phyloP scores from a whole-genome alignment of 2,329 filamentous ascomycete genomes.

The Aspergillus sp. region DNA sequence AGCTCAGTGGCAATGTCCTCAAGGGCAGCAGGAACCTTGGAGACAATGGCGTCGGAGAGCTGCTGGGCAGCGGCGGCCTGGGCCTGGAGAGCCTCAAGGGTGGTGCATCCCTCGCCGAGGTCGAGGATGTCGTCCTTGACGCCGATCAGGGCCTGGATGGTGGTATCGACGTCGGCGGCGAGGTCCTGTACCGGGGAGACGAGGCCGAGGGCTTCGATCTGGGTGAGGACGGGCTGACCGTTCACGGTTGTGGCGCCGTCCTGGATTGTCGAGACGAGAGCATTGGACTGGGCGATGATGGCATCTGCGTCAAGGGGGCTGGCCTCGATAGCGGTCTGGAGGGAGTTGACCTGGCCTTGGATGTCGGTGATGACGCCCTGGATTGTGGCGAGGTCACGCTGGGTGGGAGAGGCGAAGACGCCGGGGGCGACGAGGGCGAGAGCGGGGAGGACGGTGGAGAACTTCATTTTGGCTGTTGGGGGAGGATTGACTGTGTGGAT shows the following conservation, averaged over 20 bases:
- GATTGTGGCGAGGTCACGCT: conserved; percentile 20
- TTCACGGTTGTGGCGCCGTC: conserved; percentile 18
- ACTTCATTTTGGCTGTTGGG: conserved; percentile 14
- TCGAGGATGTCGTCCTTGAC: conserved; percentile 15
- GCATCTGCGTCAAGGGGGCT: conserved; percentile 8
- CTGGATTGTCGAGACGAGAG: conserved; percentile 20
- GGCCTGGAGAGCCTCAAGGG: conserved; percentile 8
- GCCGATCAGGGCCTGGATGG: conserved; percentile 11
- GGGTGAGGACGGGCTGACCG: conserved; percentile 6
- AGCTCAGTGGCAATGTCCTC: conserved; percentile 27
- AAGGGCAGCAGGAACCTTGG: conserved; percentile 17
- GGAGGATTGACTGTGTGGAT: not conserved
- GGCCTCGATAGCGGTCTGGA: conserved; percentile 5
- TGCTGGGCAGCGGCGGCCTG: not conserved
- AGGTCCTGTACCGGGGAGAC: conserved; percentile 21
- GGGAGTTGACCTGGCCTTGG: conserved; percentile 19
- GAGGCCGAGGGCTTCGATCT: conserved; percentile 20
- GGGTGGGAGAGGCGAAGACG: conserved; percentile 17
- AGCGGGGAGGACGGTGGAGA: conserved; percentile 7
- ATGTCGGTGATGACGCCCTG: conserved; percentile 20
- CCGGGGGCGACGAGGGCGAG: conserved; percentile 12
- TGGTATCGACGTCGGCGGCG: conserved; percentile 12
- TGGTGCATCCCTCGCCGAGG: conserved; percentile 14
- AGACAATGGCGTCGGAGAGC: not conserved
- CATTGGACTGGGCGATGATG: conserved; percentile 10